Conservation (phyloP, 192 early-diverging fungal genomes). For the Dispira parvispora region DNA sequence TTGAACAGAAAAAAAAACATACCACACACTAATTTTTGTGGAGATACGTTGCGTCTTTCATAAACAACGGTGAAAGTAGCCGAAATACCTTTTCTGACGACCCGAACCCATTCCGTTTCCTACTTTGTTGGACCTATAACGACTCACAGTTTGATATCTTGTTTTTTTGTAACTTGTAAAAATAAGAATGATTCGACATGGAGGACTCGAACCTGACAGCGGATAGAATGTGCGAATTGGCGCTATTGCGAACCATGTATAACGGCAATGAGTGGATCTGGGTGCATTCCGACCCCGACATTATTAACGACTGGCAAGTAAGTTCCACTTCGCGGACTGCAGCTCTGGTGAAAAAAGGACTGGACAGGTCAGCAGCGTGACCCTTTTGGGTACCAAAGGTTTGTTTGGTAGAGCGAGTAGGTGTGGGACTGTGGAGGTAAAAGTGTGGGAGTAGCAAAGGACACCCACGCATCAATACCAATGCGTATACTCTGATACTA, state of each 20-base stretch:
- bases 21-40: no score
- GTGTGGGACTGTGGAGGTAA: not conserved
- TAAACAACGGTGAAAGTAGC: no score
- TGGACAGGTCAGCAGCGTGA: not conserved
- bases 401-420: not conserved
- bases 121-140: no score
- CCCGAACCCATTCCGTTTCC: no score
- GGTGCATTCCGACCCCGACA: not conserved
- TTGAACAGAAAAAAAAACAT: no score
- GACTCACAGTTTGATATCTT: no score
- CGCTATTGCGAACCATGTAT: not conserved
- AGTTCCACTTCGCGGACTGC: not conserved
- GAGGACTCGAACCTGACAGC: no score
- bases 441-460: not conserved
- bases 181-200: no score
- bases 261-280: not conserved
- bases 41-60: no score
- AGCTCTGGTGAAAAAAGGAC: not conserved
- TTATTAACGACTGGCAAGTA: not conserved
- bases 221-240: not conserved
- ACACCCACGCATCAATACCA: not conserved
- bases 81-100: no score
- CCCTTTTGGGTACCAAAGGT: not conserved
- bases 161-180: no score
- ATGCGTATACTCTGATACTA: no score